These are phyloP conservation scores for Physcomitrium patens DNA, from an alignment of 225 moss, liverwort and hornwort species.

Conservation along the genomic window DNA sequence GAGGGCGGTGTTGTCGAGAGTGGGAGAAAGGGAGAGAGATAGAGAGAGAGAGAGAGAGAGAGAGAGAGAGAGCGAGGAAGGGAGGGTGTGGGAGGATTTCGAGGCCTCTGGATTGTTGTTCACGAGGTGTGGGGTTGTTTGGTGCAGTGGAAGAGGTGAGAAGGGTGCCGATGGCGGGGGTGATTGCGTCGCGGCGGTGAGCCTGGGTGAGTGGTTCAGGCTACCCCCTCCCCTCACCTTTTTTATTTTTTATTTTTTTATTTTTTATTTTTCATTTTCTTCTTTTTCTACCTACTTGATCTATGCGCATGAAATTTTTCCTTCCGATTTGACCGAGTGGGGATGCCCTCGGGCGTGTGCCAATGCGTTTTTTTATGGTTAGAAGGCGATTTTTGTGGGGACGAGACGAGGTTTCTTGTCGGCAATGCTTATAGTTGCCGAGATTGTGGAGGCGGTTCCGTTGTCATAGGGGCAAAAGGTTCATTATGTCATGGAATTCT, in stretches of 20 bases:
- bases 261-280: too few species aligned
- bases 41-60: background rate
- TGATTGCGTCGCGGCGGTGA: constrained; percentile 25
- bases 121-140: background rate
- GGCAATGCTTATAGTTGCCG: too few species aligned
- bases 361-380: background rate
- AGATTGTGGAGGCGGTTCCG: too few species aligned
- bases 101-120: background rate
- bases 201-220: constrained; percentile 12
- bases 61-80: background rate
- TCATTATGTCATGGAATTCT: background rate
- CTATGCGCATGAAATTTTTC: constrained; percentile 17
- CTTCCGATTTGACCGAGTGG: background rate
- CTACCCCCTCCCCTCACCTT: too few species aligned
- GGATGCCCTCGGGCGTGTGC: background rate
- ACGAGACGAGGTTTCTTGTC: too few species aligned
- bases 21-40: background rate
- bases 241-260: too few species aligned
- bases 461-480: background rate
- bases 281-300: constrained; percentile 1
- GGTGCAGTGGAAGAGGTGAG: background rate
- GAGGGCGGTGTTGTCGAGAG: background rate
- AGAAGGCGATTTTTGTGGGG: background rate
- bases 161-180: constrained; percentile 9
- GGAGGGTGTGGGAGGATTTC: background rate